Conservation (phyloP, 768 basidiomycete species). For the Tylopilus balloui region DNA sequence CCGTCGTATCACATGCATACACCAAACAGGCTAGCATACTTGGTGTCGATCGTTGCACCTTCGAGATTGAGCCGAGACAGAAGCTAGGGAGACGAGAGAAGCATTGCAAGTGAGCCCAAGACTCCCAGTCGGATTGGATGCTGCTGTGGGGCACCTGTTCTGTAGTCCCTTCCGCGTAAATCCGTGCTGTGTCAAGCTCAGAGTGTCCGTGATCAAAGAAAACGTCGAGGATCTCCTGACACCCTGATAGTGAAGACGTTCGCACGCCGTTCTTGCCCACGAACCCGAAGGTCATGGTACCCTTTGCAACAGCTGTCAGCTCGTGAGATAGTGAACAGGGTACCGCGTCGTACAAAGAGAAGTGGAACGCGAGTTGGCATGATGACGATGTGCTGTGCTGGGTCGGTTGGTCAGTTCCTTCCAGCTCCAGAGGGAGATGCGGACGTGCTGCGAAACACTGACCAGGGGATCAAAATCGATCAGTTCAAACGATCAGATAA, state of each 20-base stretch:
- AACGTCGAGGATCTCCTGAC: slow-evolving; percentile 43
- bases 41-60: slow-evolving; percentile 44
- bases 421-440: neutral
- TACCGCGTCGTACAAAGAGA: slow-evolving; percentile 18
- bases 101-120: neutral
- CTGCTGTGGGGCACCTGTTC: slow-evolving; percentile 38
- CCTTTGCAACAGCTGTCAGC: slow-evolving; percentile 24
- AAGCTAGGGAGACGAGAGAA: slow-evolving; percentile 22
- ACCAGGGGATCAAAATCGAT: neutral
- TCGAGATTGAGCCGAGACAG: slow-evolving; percentile 40
- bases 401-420: neutral
- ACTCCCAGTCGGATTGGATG: neutral
- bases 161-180: slow-evolving; percentile 51
- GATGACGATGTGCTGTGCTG: neutral
- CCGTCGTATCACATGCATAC: neutral
- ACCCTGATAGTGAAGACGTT: slow-evolving; percentile 31
- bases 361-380: slow-evolving; percentile 29
- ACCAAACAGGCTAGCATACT: slow-evolving; percentile 25
- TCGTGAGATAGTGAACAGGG: neutral
- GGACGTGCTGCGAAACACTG: neutral
- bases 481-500: too few species aligned
- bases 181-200: slow-evolving; percentile 49
- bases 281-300: slow-evolving; percentile 47
- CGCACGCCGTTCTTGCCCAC: slow-evolving; percentile 41
- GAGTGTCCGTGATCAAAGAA: slow-evolving; percentile 40